Evolutionary conservation across 805 yeast genomes (phyloP), one percentile per base, ranked within the genome.

Genomic region (Candida rishiriensis): DNA sequence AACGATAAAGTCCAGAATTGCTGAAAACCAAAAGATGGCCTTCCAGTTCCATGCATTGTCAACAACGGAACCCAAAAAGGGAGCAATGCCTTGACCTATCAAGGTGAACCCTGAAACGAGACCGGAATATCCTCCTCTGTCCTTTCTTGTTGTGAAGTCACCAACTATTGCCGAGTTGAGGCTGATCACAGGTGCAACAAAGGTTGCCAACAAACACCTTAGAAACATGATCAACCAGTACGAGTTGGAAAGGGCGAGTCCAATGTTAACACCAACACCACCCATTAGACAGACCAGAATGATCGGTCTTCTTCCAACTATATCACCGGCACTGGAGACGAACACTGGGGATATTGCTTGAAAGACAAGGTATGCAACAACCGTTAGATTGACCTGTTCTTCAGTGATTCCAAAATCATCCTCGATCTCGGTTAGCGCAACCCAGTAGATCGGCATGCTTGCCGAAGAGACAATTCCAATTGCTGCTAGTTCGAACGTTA

Each of bases 341-440:
- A 87, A 59, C 1, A 85, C 73, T 0, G 97, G 97, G 0, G 85
- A 64, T 0, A 86, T 45, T 2, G 95, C 96, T 64, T 88, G 97
- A 43, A 84, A 73, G 10, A 86, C 60, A 41, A 85, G 73, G 54
- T 88, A 88, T 0, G 86, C 81, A 1, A 88, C 89, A 31, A 89
- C 83, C 1, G 95, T 78, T 13, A 85, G 55, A 56, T 88, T 85
- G 42, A 81, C 78, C 43, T 70, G 64, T 42, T 79, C 83, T 38
- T 78, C 77, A 2, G 79, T 55, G 5, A 83, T 75, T 37, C 71
- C 39, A 53, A 88, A 85, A 28, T 78, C 62, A 0, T 60, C 50
- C 39, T 80, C 77, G 9, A 89, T 65, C 5, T 72, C 68, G 0
- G 81, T 77, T 14, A 88, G 63, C 0, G 88, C 88, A 0, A 95